phyloP scores from a whole-genome alignment of 225 moss, liverwort and hornwort species.

The Sphagnum tenellum region DNA sequence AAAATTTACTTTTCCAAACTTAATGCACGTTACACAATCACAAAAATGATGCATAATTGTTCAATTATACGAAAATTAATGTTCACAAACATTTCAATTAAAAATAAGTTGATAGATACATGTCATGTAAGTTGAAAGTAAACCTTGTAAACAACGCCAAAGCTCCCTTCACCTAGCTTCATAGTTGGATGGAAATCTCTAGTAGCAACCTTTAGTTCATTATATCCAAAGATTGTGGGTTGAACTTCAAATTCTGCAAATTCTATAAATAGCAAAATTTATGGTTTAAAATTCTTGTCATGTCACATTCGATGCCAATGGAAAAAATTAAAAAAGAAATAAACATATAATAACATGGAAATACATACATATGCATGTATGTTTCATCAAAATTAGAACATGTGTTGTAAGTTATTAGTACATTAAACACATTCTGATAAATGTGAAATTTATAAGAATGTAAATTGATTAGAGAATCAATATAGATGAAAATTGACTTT shows the following conservation, averaged over 20 bases:
- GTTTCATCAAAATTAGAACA: not conserved
- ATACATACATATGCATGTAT: no score
- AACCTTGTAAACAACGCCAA: slow-evolving; percentile 54
- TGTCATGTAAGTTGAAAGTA: no score
- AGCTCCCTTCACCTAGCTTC: slow-evolving; percentile 34
- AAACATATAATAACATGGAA: not conserved
- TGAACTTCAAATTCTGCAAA: not conserved
- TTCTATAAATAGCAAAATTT: no score
- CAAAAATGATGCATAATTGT: not conserved
- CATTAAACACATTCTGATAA: not conserved
- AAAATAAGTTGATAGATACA: no score
- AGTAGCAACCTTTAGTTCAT: slow-evolving; percentile 32
- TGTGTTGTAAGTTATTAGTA: not conserved
- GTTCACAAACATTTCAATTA: not conserved
- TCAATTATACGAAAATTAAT: not conserved
- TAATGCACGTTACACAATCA: not conserved
- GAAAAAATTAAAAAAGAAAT: not conserved
- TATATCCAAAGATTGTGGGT: slow-evolving; percentile 25
- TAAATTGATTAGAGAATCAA: no score
- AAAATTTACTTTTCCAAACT: not conserved
- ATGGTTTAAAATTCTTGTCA: no score
- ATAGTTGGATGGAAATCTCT: slow-evolving; percentile 16
- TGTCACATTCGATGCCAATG: no score
- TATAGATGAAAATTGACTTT: no score
- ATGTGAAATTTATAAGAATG: not conserved